Conservation (phyloP, 495 filamentous ascomycete species). For the Xanthoparmelia taractica region DNA sequence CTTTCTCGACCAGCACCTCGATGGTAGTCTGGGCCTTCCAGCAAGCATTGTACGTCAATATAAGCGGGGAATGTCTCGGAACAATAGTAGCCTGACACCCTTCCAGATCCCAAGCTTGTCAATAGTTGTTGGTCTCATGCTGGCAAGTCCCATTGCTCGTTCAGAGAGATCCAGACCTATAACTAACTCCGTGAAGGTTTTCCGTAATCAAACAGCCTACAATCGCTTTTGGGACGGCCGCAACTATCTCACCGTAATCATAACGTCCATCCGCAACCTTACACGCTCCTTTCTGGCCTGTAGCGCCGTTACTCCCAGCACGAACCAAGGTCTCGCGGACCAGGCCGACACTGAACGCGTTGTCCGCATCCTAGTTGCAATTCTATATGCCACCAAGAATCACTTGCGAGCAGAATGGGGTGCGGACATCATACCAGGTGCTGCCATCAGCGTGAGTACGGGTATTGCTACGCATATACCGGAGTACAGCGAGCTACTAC, state of each 20-base stretch:
- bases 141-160: constrained; percentile 32
- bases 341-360: constrained; percentile 52
- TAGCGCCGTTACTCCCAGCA: constrained; percentile 23
- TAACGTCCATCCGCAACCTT: constrained; percentile 56
- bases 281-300: constrained; percentile 49
- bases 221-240: constrained; percentile 67
- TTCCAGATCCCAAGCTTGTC: constrained; percentile 61
- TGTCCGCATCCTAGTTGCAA: constrained; percentile 55
- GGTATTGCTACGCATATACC: constrained; percentile 44
- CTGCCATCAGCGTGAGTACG: constrained; percentile 34
- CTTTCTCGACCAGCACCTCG: constrained; percentile 50
- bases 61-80: not conserved
- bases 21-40: constrained; percentile 52
- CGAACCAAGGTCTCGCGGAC: constrained; percentile 35
- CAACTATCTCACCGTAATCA: constrained; percentile 49
- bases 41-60: constrained; percentile 48
- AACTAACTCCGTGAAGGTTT: constrained; percentile 35
- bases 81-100: constrained; percentile 1
- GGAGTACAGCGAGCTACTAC: constrained; percentile 55
- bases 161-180: not conserved
- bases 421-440: constrained; percentile 41
- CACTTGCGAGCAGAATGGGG: constrained; percentile 69
- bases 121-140: constrained; percentile 74
- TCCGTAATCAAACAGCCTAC: constrained; percentile 65
- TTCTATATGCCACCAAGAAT: constrained; percentile 70